These are phyloP conservation scores for Bipolaris sorokiniana DNA, from an alignment of 2,329 filamentous ascomycete genomes.

Conservation along the genomic window DNA sequence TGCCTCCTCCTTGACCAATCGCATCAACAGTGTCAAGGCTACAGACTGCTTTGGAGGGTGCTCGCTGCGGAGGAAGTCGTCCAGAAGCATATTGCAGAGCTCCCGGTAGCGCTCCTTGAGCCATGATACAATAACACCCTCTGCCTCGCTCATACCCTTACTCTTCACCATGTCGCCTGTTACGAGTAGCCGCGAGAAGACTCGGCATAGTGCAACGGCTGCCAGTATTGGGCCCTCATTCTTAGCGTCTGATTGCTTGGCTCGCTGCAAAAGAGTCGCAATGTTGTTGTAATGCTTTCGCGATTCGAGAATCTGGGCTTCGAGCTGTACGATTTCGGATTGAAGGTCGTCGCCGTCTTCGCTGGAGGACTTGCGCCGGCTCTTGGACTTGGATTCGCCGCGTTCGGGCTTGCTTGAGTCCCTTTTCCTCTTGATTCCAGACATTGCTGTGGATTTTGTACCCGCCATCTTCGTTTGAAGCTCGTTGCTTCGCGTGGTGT, in stretches of 20 bases:
- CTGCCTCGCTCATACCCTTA: slow-evolving; percentile 72
- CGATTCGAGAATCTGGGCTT: slow-evolving; percentile 82
- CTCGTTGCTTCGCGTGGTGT: background rate
- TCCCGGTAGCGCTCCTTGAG: slow-evolving; percentile 75
- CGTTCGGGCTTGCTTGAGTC: slow-evolving; percentile 41
- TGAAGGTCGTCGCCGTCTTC: slow-evolving; percentile 52
- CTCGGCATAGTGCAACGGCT: slow-evolving; percentile 80
- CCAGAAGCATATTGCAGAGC: slow-evolving; percentile 68
- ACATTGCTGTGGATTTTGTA: slow-evolving; percentile 30
- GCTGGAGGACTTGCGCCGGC: slow-evolving; percentile 37
- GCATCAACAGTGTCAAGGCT: slow-evolving; percentile 80
- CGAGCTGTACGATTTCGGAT: slow-evolving; percentile 73
- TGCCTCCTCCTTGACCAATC: slow-evolving; percentile 77
- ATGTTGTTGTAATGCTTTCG: slow-evolving; percentile 94
- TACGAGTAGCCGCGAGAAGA: slow-evolving; percentile 82
- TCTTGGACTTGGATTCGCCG: slow-evolving; percentile 50
- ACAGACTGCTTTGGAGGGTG: slow-evolving; percentile 69
- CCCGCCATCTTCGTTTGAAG: slow-evolving; percentile 43
- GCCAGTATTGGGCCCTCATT: slow-evolving; percentile 69
- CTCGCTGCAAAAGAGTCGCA: slow-evolving; percentile 68
- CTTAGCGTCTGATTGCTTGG: slow-evolving; percentile 56
- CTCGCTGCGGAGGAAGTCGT: slow-evolving; percentile 62
- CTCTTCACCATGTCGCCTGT: slow-evolving; percentile 72
- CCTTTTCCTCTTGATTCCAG: slow-evolving; percentile 54
- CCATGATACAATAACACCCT: slow-evolving; percentile 77